These are phyloP conservation scores for Verticillium zaregamsianum DNA, from an alignment of 2,329 filamentous ascomycete species.

Conservation along the genomic window DNA sequence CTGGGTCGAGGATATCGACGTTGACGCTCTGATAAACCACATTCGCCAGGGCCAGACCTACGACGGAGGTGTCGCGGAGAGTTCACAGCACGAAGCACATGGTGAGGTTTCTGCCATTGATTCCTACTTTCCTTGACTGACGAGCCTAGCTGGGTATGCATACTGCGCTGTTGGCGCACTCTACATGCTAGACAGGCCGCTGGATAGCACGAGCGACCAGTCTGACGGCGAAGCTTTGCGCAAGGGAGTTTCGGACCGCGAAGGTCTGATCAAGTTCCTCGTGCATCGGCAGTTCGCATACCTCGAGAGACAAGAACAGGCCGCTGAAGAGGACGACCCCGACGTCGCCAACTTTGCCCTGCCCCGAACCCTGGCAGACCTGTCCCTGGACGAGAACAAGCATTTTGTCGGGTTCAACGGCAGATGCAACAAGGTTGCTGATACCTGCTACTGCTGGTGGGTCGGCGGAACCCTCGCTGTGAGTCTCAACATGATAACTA, in stretches of 20 bases:
- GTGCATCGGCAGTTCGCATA: conserved; percentile 62
- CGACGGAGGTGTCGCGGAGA: conserved; percentile 80
- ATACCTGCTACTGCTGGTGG: conserved; percentile 98
- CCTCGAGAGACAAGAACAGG: conserved; percentile 40
- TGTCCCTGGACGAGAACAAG: conserved; percentile 24
- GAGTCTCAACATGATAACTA: conserved; percentile 16
- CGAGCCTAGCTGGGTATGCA: conserved; percentile 71
- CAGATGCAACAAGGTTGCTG: conserved; percentile 82
- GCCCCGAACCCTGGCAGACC: conserved; percentile 26
- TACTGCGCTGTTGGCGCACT: conserved; percentile 83
- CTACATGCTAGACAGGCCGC: conserved; percentile 65
- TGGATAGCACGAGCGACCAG: conserved; percentile 30
- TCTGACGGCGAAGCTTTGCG: conserved; percentile 25
- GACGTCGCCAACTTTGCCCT: conserved; percentile 23
- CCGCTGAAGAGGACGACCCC: conserved; percentile 38
- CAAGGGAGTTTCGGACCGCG: conserved; percentile 27
- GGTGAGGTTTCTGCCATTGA: conserved; percentile 42
- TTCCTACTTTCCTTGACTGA: conserved; percentile 10
- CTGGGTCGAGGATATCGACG: conserved; percentile 68
- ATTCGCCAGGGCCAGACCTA: conserved; percentile 70
- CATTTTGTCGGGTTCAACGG: conserved; percentile 78
- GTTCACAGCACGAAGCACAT: conserved; percentile 76
- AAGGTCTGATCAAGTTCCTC: conserved; percentile 48
- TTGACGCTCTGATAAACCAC: conserved; percentile 65
- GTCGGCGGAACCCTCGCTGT: conserved; percentile 60